Evolutionary conservation across 208 protist genomes (phyloP).

Genomic region (Porcisia hertigi): DNA sequence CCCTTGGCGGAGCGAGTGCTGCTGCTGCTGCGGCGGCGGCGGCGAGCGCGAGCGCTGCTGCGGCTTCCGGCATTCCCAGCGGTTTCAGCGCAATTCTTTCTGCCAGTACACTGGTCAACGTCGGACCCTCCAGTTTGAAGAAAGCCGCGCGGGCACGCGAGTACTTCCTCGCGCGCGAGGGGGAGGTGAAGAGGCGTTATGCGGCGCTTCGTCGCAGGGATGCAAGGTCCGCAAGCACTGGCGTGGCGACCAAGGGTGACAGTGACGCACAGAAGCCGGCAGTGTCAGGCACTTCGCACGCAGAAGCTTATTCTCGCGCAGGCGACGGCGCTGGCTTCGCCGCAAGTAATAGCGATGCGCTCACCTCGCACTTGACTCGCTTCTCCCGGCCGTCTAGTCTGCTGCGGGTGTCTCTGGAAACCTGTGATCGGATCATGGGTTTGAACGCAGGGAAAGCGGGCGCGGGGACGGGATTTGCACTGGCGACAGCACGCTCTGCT

Average conservation of each 20-base stretch:
- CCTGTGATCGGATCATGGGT: conserved; percentile 11
- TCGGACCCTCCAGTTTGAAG: neutral
- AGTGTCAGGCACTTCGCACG: neutral
- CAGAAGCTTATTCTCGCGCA: neutral
- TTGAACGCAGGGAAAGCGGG: conserved; percentile 12
- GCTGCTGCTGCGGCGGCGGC: too few species aligned
- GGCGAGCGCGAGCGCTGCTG: neutral
- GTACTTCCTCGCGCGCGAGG: conserved; percentile 22
- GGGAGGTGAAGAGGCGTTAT: conserved; percentile 12
- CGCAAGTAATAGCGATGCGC: neutral
- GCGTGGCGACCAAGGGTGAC: neutral
- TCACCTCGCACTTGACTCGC: neutral
- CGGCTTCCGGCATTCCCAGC: neutral
- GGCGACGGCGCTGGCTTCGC: neutral
- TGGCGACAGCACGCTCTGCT: conserved; percentile 14
- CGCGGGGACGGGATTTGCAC: conserved; percentile 2
- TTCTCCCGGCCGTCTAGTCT: neutral
- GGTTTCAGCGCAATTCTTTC: conserved; percentile 25
- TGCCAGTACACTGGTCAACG: conserved; percentile 7
- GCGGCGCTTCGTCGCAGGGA: conserved; percentile 8
- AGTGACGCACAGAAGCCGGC: neutral
- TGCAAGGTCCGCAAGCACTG: neutral
- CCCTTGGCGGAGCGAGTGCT: neutral
- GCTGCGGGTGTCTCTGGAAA: conserved; percentile 21
- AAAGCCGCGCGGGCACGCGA: conserved; percentile 15